Percentiles rank a stretch among this genome's conserved stretches.
These are phyloP conservation scores for Flaveria floridana DNA, from an alignment of 140 eudicot species.

Conservation along the genomic window DNA sequence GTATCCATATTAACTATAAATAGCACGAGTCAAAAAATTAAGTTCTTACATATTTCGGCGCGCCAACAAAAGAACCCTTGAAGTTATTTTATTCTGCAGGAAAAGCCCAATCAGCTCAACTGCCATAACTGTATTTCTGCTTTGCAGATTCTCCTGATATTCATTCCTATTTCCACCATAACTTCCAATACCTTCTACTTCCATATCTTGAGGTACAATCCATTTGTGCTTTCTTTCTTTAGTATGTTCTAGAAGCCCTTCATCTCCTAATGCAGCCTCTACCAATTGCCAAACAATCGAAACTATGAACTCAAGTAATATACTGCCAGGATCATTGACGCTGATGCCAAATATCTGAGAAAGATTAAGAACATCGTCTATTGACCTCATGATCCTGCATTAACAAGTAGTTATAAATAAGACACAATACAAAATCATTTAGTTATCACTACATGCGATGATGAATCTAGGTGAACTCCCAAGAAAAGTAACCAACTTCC, in stretches of 20 bases:
- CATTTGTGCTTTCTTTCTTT: conserved; percentile 54
- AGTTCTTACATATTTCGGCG: conserved; percentile 85
- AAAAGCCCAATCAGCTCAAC: conserved; percentile 69
- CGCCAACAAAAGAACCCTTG: conserved; percentile 80
- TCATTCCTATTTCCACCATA: conserved; percentile 49
- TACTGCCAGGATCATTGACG: conserved; percentile 54
- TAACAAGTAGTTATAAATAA: conserved; percentile 25
- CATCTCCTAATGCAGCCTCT: conserved; percentile 85
- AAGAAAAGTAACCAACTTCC: neutral
- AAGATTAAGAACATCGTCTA: conserved; percentile 63
- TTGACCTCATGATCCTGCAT: conserved; percentile 68
- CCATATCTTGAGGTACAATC: conserved; percentile 72
- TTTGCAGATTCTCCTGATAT: conserved; percentile 51
- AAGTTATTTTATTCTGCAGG: conserved; percentile 74
- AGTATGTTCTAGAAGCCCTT: conserved; percentile 71
- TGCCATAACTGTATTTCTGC: conserved; percentile 58
- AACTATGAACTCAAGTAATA: conserved; percentile 59
- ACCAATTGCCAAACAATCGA: conserved; percentile 81
- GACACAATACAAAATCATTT: conserved; percentile 2
- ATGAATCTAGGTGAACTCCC: neutral
- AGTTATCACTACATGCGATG: no score
- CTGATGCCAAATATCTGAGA: conserved; percentile 62
- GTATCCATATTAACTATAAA: neutral
- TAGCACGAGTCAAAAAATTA: conserved; percentile 27
- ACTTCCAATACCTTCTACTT: conserved; percentile 41